phyloP scores from a whole-genome alignment of 1,284 basidiomycete species.

The Exsudoporus floridanus region DNA sequence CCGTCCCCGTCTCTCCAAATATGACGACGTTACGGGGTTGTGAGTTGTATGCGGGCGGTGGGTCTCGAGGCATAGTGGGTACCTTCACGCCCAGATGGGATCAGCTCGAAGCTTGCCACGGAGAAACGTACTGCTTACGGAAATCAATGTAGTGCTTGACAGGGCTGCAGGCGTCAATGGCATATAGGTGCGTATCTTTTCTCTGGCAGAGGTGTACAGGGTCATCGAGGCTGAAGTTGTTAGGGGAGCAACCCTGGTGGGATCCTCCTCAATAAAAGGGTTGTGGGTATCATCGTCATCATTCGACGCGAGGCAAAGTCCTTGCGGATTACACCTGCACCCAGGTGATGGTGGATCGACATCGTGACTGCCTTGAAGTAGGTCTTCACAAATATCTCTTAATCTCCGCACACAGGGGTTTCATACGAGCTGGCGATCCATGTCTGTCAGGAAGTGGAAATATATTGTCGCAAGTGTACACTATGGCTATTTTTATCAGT shows the following conservation, averaged over 20 bases:
- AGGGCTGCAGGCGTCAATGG: not conserved
- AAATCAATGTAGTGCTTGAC: not conserved
- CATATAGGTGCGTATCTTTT: constrained; percentile 5
- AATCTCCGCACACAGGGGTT: constrained; percentile 14
- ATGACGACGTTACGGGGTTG: constrained; percentile 24
- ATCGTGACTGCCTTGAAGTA: not conserved
- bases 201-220: constrained; percentile 2
- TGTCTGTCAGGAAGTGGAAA: constrained; percentile 3
- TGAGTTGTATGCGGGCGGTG: constrained; percentile 20
- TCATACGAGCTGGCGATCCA: constrained; percentile 5
- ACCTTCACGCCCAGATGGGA: constrained; percentile 3
- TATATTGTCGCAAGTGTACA: constrained; percentile 1
- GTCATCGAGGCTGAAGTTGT: constrained; percentile 11
- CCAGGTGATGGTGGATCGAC: constrained; percentile 5
- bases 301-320: constrained; percentile 9
- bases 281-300: constrained; percentile 14
- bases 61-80: not conserved
- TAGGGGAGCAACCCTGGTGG: not conserved
- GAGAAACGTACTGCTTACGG: constrained; percentile 11
- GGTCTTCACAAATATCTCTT: not conserved
- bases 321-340: constrained; percentile 1
- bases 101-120: constrained; percentile 3
- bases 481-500: not conserved
- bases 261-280: constrained; percentile 8
- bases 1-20: constrained; percentile 30